Base-by-base conservation (phyloP, 371 early-diverging fungal genomes). In the Mucor lusitanicus region DNA sequence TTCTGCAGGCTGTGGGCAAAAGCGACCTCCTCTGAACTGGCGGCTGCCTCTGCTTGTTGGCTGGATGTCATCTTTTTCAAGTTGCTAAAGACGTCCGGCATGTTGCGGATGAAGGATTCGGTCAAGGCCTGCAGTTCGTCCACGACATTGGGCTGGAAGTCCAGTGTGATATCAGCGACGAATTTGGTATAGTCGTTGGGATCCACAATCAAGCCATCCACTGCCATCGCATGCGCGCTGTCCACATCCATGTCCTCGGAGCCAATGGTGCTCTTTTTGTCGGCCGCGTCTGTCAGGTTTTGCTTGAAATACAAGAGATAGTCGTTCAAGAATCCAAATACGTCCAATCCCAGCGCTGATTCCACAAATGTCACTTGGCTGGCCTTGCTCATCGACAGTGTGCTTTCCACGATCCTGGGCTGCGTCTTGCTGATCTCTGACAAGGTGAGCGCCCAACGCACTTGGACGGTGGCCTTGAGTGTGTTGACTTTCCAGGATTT, bases 301-400 rank as follows among this genome's bases (percentile, higher is more conserved):
- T 76, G 73, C 37, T 76, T 73, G 13, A 76, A 76, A 39, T 76
- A 70, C 42, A 76, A 28, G 0, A 76, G 46, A 63, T 73, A 76
- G 0, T 63, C 50, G 48, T 70, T 73, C 73, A 76, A 68, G 42
- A 76, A 92, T 56, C 81, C 82, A 64, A 92, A 92, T 1, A 88
- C 88, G 28, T 86, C 78, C 48, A 69, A 64, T 1, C 37, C 55
- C 2, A 90, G 78, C 0, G 88, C 88, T 23, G 77, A 74, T 66
- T 89, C 84, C 1, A 88, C 80, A 56, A 86, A 73, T 39, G 72
- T 59, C 46, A 86, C 33, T 50, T 35, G 32, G 9, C 23, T 21
- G 1, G 46, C 19, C 30, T 50, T 62, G 19, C 17, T 35, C 30
- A 62, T 48, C 1, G 50, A 35, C 48, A 62, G 30, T 2, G 48